These are phyloP conservation scores for Luffa aegyptiaca DNA, from an alignment of 306 rosid genomes.

Conservation along the genomic window DNA sequence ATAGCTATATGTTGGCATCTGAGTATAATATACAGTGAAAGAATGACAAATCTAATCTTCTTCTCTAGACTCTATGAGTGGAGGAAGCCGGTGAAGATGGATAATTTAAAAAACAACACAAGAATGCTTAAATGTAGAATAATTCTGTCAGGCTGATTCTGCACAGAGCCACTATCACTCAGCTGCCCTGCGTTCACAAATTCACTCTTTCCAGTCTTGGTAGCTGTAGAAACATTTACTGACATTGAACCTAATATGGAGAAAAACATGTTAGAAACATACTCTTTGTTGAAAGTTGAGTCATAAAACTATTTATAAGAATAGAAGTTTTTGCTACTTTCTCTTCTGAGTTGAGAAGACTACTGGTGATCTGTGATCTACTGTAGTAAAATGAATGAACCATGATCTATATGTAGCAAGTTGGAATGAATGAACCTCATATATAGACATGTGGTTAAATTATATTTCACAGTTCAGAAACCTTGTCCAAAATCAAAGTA, in stretches of 20 bases:
- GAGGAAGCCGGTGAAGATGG: constrained; percentile 25
- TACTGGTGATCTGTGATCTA: background rate
- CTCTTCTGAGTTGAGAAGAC: background rate
- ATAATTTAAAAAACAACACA: constrained; percentile 32
- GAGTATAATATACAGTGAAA: background rate
- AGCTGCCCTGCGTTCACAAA: constrained; percentile 65
- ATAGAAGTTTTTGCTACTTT: background rate
- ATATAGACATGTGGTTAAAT: background rate
- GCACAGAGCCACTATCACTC: constrained; percentile 35
- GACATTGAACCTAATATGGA: constrained; percentile 52
- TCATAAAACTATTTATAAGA: background rate
- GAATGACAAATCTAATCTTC: background rate
- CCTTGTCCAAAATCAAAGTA: background rate
- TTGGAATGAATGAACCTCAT: background rate
- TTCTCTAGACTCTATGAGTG: constrained; percentile 32
- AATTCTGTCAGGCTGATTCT: constrained; percentile 18
- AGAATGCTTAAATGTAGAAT: constrained; percentile 20
- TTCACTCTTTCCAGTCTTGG: constrained; percentile 58
- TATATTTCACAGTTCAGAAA: background rate
- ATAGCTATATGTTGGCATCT: background rate
- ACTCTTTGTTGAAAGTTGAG: background rate
- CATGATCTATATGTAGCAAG: background rate
- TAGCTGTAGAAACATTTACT: constrained; percentile 69
- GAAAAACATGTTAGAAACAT: background rate
- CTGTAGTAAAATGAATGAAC: background rate